Conservation (phyloP, 257 asterid genomes). For the Gentiana straminea region DNA sequence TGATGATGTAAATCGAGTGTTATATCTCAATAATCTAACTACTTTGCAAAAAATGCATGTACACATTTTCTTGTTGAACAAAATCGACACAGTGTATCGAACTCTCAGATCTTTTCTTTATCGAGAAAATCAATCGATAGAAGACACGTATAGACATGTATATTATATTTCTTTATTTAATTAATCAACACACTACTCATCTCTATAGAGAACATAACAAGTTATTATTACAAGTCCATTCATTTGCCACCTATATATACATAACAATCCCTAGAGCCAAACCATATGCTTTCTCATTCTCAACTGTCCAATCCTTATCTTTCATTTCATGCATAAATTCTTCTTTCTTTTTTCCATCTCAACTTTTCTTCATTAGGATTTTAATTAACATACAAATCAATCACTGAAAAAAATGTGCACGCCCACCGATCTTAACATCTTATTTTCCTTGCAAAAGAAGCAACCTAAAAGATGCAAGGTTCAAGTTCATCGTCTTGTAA, state of each 20-base stretch:
- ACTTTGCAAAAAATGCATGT: too few species aligned
- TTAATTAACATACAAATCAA: not conserved
- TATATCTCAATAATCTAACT: too few species aligned
- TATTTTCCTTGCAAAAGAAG: conserved; percentile 13
- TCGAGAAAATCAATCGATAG: too few species aligned
- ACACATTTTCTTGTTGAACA: too few species aligned
- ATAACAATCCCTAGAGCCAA: conserved; percentile 5
- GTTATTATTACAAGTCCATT: too few species aligned
- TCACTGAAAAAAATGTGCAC: conserved; percentile 13
- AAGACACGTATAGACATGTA: too few species aligned
- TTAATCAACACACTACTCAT: too few species aligned
- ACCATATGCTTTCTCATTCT: not conserved
- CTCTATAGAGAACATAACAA: conserved; percentile 9
- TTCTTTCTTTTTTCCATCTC: not conserved
- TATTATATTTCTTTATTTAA: too few species aligned
- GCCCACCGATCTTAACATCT: conserved; percentile 10
- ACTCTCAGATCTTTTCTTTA: too few species aligned
- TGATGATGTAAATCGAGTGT: conserved; percentile 2
- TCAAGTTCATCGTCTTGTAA: conserved; percentile 20
- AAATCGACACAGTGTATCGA: too few species aligned
- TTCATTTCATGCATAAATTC: conserved; percentile 1
- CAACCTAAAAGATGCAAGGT: conserved; percentile 18
- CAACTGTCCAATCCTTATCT: not conserved
- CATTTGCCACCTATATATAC: conserved; percentile 20
- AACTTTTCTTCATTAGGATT: not conserved